phyloP scores from a whole-genome alignment of 441 rosid genomes.

The Arabidopsis hybrid region DNA sequence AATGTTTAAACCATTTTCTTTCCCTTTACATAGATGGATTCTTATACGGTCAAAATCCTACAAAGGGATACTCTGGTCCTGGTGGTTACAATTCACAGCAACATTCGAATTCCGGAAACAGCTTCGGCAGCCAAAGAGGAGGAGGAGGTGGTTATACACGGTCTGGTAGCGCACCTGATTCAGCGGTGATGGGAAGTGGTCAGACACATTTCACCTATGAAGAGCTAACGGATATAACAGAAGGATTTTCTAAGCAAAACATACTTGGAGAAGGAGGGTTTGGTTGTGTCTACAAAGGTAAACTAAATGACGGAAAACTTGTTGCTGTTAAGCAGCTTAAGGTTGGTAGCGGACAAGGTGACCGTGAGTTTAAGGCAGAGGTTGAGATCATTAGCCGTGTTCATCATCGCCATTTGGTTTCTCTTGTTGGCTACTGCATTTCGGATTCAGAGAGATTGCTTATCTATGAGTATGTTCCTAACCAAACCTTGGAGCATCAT shows the following conservation, averaged over 20 bases:
- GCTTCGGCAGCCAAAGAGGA: constrained; percentile 57
- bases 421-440: constrained; percentile 83
- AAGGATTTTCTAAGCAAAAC: constrained; percentile 69
- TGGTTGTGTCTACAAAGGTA: constrained; percentile 81
- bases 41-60: constrained; percentile 52
- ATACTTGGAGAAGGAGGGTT: constrained; percentile 91
- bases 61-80: constrained; percentile 48
- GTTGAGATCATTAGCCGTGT: constrained; percentile 95
- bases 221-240: constrained; percentile 77
- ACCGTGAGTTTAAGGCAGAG: constrained; percentile 87
- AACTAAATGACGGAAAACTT: constrained; percentile 55
- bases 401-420: constrained; percentile 88
- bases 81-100: constrained; percentile 47
- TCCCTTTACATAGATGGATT: constrained; percentile 53
- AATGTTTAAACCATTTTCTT: neutral
- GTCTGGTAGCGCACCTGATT: constrained; percentile 50
- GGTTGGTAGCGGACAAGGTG: constrained; percentile 90
- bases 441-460: constrained; percentile 66
- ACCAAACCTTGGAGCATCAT: constrained; percentile 82
- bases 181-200: constrained; percentile 52
- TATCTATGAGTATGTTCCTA: constrained; percentile 85
- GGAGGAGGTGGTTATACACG: constrained; percentile 42
- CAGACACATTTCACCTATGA: constrained; percentile 69
- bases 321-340: constrained; percentile 92
- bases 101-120: constrained; percentile 48